These are phyloP conservation scores for Lecanosticta acicola DNA, from an alignment of 2,329 filamentous ascomycete species.

Conservation along the genomic window DNA sequence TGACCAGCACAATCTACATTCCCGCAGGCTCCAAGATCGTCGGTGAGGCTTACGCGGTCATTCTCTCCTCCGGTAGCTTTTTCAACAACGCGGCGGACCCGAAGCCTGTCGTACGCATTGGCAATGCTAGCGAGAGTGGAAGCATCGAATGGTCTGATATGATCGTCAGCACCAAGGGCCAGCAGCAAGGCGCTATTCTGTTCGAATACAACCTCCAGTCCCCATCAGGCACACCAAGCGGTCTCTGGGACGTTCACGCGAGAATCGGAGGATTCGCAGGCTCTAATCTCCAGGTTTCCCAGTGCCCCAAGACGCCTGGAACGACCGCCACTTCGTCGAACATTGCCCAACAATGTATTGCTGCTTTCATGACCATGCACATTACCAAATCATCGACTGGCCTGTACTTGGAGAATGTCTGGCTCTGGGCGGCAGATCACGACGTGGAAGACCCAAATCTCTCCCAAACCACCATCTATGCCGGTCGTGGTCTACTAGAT, in stretches of 20 bases:
- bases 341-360: constrained; percentile 26
- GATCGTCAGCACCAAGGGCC: constrained; percentile 62
- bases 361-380: constrained; percentile 29
- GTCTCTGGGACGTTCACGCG: constrained; percentile 54
- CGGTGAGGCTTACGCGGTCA: constrained; percentile 54
- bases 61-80: constrained; percentile 51
- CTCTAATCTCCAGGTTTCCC: constrained; percentile 39
- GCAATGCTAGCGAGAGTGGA: constrained; percentile 57
- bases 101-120: constrained; percentile 62
- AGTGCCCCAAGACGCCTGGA: constrained; percentile 37
- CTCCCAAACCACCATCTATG: constrained; percentile 79
- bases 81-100: constrained; percentile 56
- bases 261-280: constrained; percentile 50
- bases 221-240: constrained; percentile 36
- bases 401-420: constrained; percentile 81
- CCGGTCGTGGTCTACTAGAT: constrained; percentile 77
- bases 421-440: constrained; percentile 91
- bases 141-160: constrained; percentile 66
- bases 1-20: constrained; percentile 62
- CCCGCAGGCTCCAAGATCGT: constrained; percentile 55
- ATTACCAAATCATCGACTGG: constrained; percentile 50
- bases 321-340: constrained; percentile 17
- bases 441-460: constrained; percentile 70
- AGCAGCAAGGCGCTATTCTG: constrained; percentile 61
- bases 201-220: constrained; percentile 66